Evolutionary conservation across 148 eudicot genomes (phyloP).

Genomic region (Rhododendron henanense): DNA sequence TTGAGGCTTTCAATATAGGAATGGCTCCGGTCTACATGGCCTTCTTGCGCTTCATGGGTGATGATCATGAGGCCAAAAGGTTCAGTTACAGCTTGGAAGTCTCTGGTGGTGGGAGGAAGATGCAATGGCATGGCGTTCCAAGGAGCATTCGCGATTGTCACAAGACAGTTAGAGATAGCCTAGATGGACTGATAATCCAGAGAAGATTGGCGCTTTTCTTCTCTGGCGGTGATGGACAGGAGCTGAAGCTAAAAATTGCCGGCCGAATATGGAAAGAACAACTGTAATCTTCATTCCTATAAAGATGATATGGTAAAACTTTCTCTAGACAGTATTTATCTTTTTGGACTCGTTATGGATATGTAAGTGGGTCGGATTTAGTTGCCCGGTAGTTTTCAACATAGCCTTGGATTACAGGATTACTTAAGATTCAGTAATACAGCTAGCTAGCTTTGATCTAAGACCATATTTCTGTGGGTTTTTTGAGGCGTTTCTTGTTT

Average conservation of each 20-base stretch:
- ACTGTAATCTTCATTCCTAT: neutral
- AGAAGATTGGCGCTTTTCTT: constrained; percentile 41
- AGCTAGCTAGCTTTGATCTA: neutral
- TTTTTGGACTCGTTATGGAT: neutral
- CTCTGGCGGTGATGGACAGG: constrained; percentile 38
- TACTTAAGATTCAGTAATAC: neutral
- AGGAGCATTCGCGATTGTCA: constrained; percentile 52
- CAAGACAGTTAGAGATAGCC: constrained; percentile 35
- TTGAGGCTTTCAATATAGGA: constrained; percentile 41
- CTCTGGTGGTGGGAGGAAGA: constrained; percentile 34
- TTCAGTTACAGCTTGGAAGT: constrained; percentile 47
- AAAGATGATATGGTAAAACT: neutral
- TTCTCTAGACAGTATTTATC: neutral
- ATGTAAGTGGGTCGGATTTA: neutral
- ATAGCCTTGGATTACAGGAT: neutral
- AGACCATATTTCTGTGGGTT: neutral
- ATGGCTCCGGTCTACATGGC: constrained; percentile 40
- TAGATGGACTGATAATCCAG: constrained; percentile 44
- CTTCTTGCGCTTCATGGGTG: constrained; percentile 56
- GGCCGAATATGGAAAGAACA: constrained; percentile 48
- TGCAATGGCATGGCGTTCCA: constrained; percentile 51
- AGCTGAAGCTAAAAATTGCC: constrained; percentile 44
- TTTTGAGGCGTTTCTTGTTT: neutral
- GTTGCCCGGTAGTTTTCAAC: neutral
- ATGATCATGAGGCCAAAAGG: constrained; percentile 37